Conservation (phyloP, 257 asterid genomes). For the Hygrophila difformis region DNA sequence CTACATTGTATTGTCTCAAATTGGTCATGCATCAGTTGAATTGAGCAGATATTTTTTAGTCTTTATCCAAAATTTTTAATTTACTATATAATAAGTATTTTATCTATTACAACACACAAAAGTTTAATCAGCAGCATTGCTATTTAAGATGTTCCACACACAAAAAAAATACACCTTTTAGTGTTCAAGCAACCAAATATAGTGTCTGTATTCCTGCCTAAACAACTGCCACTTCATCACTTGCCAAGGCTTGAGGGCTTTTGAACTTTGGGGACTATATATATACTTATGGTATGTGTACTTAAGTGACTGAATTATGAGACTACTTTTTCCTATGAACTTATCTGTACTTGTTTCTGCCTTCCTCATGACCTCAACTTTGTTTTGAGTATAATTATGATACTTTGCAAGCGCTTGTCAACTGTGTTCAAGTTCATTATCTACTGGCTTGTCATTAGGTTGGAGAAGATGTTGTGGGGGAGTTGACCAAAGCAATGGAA, state of each 20-base stretch:
- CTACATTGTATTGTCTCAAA: too few relatives aligned
- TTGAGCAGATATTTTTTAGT: too few relatives aligned
- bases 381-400: conserved; percentile 8
- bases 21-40: too few relatives aligned
- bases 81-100: too few relatives aligned
- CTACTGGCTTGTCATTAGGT: conserved; percentile 29
- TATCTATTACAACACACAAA: too few relatives aligned
- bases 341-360: neutral
- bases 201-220: neutral
- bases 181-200: too few relatives aligned
- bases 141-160: too few relatives aligned
- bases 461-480: conserved; percentile 77
- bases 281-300: neutral
- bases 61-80: too few relatives aligned
- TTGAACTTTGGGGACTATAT: neutral
- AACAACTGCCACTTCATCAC: neutral
- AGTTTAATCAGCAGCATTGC: too few relatives aligned
- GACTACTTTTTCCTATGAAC: neutral
- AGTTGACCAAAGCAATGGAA: conserved; percentile 73
- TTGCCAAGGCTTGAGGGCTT: neutral
- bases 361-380: too few relatives aligned
- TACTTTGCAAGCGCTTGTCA: neutral
- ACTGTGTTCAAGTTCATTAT: neutral
- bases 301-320: neutral
- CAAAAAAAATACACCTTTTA: too few relatives aligned